Evolutionary conservation across 2,329 filamentous ascomycete species (phyloP).

Genomic region (Epichloe festucae): DNA sequence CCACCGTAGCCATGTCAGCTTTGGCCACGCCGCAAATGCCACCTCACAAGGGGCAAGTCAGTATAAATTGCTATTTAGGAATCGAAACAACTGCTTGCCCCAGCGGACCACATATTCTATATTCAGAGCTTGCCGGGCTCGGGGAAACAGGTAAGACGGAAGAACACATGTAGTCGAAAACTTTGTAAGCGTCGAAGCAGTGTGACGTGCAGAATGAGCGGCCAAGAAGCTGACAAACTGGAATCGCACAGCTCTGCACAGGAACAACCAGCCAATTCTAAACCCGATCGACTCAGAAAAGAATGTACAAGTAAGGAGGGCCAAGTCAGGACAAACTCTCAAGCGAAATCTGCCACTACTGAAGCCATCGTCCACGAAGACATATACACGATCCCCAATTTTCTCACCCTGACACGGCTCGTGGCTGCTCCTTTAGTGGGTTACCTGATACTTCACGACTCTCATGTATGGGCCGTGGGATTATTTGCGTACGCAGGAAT

Average conservation of each 20-base stretch:
- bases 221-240: neutral
- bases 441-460: conserved; percentile 75
- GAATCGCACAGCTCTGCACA: neutral
- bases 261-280: neutral
- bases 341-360: neutral
- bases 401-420: conserved; percentile 79
- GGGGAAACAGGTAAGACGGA: neutral
- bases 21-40: neutral
- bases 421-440: conserved; percentile 73
- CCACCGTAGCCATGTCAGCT: neutral
- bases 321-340: neutral
- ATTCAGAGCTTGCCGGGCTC: neutral
- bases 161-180: neutral
- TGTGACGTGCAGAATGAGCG: neutral
- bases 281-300: neutral
- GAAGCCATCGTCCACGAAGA: conserved; percentile 52
- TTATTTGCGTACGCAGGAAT: conserved; percentile 88
- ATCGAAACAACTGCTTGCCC: too few species aligned
- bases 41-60: neutral
- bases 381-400: conserved; percentile 93
- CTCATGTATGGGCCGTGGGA: conserved; percentile 64
- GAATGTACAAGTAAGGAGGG: neutral
- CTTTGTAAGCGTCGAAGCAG: too few species aligned
- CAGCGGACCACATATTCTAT: neutral
- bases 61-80: neutral